A percentile compares a stretch with the other conserved stretches of the same genome.
phyloP scores from a whole-genome alignment of 140 eudicot genomes.

The Bidens hawaiensis region DNA sequence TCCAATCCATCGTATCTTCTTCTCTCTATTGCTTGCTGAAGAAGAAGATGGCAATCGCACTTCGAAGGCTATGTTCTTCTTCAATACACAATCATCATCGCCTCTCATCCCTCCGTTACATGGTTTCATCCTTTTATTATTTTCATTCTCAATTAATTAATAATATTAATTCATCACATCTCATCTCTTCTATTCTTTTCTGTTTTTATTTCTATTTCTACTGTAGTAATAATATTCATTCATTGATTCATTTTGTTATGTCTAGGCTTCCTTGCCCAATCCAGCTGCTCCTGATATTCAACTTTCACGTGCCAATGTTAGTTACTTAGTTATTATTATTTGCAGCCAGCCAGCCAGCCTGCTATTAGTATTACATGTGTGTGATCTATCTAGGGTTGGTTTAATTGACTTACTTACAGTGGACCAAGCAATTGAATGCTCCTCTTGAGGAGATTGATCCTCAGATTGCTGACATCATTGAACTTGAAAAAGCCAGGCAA shows the following conservation, averaged over 20 bases:
- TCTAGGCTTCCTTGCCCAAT: conserved; percentile 53
- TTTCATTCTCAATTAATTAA: neutral
- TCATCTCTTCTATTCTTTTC: no score
- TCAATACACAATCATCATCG: conserved; percentile 25
- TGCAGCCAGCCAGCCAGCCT: no score
- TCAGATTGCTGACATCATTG: conserved; percentile 79
- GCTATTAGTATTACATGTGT: no score
- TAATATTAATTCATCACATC: neutral
- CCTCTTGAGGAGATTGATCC: conserved; percentile 84
- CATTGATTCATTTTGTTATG: neutral
- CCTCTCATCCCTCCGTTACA: conserved; percentile 25
- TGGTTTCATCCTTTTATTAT: conserved; percentile 36
- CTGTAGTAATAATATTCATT: no score
- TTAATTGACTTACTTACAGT: no score
- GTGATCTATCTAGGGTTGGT: no score
- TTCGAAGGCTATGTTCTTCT: conserved; percentile 58
- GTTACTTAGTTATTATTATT: neutral
- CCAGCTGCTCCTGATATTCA: conserved; percentile 33
- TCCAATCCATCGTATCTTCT: no score
- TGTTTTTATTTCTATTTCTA: neutral
- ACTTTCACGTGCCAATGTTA: conserved; percentile 48
- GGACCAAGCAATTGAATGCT: conserved; percentile 85
- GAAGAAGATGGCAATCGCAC: conserved; percentile 55
- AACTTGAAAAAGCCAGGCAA: conserved; percentile 87
- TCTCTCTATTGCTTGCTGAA: no score